phyloP scores from a whole-genome alignment of 176 grass and related monocot species.

The Bothriochloa decipiens region DNA sequence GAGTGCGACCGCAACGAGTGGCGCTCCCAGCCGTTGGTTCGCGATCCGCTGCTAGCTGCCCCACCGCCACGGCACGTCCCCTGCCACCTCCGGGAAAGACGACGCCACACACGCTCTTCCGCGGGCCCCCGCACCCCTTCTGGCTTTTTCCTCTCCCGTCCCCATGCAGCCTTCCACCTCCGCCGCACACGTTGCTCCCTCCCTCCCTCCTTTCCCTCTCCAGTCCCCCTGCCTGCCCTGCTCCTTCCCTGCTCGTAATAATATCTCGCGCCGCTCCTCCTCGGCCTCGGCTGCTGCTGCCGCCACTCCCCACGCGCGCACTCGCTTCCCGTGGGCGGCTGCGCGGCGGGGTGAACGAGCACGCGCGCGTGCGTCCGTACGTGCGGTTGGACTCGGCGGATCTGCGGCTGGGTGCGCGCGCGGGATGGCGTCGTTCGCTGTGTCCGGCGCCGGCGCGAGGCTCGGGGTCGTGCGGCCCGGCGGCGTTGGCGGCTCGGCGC shows the following conservation, averaged over 20 bases:
- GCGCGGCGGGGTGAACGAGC: neutral
- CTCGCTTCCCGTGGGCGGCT: no score
- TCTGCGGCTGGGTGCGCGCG: neutral
- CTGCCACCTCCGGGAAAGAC: conserved; percentile 40
- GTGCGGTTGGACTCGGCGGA: neutral
- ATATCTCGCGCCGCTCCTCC: conserved; percentile 38
- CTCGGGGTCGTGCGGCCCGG: conserved; percentile 54
- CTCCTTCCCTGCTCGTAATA: no score
- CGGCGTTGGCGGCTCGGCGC: neutral
- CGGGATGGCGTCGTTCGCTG: conserved; percentile 57
- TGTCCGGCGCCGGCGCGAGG: conserved; percentile 60
- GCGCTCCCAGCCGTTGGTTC: conserved; percentile 63
- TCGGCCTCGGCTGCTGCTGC: neutral
- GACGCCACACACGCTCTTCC: conserved; percentile 42
- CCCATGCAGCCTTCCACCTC: conserved; percentile 47
- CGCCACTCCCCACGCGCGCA: neutral
- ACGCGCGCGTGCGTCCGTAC: neutral
- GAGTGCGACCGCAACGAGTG: neutral
- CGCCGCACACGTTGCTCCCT: conserved; percentile 56
- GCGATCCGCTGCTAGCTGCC: conserved; percentile 41
- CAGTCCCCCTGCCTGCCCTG: neutral
- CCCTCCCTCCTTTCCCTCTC: neutral
- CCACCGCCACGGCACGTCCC: neutral
- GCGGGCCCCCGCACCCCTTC: conserved; percentile 23
- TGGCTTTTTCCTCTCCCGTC: conserved; percentile 22